Evolutionary conservation across 495 filamentous ascomycete species (phyloP).

Genomic region (Podospora australis): DNA sequence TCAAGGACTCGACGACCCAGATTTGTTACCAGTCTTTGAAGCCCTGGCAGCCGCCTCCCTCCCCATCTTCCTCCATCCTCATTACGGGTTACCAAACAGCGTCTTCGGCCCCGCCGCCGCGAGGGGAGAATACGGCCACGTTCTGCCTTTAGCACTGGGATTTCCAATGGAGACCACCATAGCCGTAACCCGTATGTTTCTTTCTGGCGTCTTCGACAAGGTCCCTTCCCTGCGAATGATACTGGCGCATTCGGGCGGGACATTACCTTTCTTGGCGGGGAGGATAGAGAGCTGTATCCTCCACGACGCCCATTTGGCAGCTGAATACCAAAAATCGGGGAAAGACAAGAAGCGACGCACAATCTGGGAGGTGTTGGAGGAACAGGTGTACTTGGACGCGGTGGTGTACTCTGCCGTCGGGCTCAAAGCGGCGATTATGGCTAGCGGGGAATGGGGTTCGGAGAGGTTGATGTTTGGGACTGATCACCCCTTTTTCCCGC

Average conservation of each 20-base stretch:
- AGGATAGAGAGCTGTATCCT: conserved; percentile 80
- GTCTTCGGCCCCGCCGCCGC: conserved; percentile 65
- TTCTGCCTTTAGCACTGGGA: conserved; percentile 77
- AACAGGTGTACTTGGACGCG: conserved; percentile 88
- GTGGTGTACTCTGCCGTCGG: conserved; percentile 74
- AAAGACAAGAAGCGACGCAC: conserved; percentile 37
- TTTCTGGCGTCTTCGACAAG: conserved; percentile 77
- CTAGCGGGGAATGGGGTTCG: conserved; percentile 53
- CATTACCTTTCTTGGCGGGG: conserved; percentile 82
- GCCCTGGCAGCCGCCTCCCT: conserved; percentile 57
- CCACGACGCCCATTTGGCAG: conserved; percentile 68
- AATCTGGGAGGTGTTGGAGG: conserved; percentile 74
- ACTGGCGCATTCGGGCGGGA: conserved; percentile 83
- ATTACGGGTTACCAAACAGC: conserved; percentile 76
- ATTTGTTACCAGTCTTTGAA: conserved; percentile 61
- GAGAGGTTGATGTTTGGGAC: conserved; percentile 80
- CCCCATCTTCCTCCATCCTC: conserved; percentile 82
- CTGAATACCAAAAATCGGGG: conserved; percentile 40
- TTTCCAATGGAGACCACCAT: conserved; percentile 95
- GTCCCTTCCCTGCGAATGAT: conserved; percentile 66
- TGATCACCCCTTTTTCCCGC: conserved; percentile 95
- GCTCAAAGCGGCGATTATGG: conserved; percentile 64
- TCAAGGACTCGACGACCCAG: conserved; percentile 71
- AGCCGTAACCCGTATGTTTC: conserved; percentile 77
- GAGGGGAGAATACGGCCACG: conserved; percentile 68